Conservation (phyloP, 2,329 filamentous ascomycete genomes). For the Cephalotrichum gorgonifer region DNA sequence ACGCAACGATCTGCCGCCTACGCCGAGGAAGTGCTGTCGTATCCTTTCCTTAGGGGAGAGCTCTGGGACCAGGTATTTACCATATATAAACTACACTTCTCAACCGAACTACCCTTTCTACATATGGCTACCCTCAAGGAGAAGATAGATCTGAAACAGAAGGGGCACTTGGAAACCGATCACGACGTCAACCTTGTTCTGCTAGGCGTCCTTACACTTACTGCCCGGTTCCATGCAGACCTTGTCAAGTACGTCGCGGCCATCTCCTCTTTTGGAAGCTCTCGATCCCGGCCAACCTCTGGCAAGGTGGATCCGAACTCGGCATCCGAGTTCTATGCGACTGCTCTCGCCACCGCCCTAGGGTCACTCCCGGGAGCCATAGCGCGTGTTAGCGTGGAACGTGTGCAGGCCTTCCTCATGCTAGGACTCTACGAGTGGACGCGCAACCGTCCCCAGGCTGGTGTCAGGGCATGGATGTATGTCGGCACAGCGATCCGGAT, state of each 20-base stretch:
- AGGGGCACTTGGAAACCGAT: conserved; percentile 27
- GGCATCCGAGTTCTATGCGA: conserved; percentile 56
- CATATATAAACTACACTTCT: conserved; percentile 62
- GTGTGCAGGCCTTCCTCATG: conserved; percentile 60
- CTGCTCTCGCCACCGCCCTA: conserved; percentile 41
- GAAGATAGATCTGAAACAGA: conserved; percentile 30
- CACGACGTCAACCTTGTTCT: conserved; percentile 47
- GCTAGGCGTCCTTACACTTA: conserved; percentile 57
- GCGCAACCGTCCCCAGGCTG: conserved; percentile 40
- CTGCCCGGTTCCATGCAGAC: conserved; percentile 55
- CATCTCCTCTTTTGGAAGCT: conserved; percentile 20
- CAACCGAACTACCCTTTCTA: conserved; percentile 61
- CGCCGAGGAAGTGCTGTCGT: conserved; percentile 50
- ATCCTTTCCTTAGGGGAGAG: conserved; percentile 49
- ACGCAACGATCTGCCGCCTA: conserved; percentile 17
- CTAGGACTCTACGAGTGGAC: conserved; percentile 64
- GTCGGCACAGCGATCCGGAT: conserved; percentile 54
- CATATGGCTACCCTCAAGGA: conserved; percentile 55
- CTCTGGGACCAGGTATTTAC: conserved; percentile 61
- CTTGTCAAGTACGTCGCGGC: conserved; percentile 43
- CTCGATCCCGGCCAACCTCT: conserved; percentile 17
- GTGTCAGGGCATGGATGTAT: conserved; percentile 54
- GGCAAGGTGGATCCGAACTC: conserved; percentile 36
- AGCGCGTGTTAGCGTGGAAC: conserved; percentile 45
- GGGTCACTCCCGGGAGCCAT: conserved; percentile 36